Evolutionary conservation across 805 yeast species (phyloP), one percentile per base, ranked within the genome.

Genomic region (Komagataella ulmi): DNA sequence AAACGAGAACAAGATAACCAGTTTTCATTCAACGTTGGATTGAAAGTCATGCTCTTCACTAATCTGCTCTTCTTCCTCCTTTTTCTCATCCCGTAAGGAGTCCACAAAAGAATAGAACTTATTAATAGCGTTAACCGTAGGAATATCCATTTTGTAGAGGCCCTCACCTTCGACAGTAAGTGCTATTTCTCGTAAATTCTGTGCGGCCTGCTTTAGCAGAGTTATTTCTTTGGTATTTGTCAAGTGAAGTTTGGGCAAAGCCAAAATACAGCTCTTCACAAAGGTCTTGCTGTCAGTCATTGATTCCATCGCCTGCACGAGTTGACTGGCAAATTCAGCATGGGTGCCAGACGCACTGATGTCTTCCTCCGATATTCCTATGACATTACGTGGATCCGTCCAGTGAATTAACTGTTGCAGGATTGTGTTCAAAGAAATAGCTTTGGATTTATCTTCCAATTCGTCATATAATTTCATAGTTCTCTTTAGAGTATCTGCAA

Each of bases 341-440:
- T 85, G 93, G 5, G 78, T 66, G 8, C 73, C 63, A 45, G 78
- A 76, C n/a, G 59, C 59, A 3, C 60, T 60, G 3, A 72, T 64
- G 1, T 68, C 74, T 2, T 68, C 76, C 5, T 70, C 70, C 1
- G 70, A 57, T 46, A 69, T 65, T 53, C 77, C 75, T 2, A 80
- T 88, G 7, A 83, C 66, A 55, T 80, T 77, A 47, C 69, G 67
- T 5, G 96, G 95, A 62, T 88, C 91, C 17, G 95, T 84, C 96
- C 97, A 88, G 59, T 81, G 79, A 21, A 85, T 70, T 48, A 91
- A 65, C 58, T 87, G 95, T 56, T 82, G 88, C 36, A 84, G 66
- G 2, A 85, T 76, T 7, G 70, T 69, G 10, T 73, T 67, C 0
- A 88, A 84, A 3, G 69, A 67, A 50, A 57, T 58, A 24, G 54